Base-by-base conservation (phyloP, 768 basidiomycete genomes). In the Cystofilobasidium macerans region DNA sequence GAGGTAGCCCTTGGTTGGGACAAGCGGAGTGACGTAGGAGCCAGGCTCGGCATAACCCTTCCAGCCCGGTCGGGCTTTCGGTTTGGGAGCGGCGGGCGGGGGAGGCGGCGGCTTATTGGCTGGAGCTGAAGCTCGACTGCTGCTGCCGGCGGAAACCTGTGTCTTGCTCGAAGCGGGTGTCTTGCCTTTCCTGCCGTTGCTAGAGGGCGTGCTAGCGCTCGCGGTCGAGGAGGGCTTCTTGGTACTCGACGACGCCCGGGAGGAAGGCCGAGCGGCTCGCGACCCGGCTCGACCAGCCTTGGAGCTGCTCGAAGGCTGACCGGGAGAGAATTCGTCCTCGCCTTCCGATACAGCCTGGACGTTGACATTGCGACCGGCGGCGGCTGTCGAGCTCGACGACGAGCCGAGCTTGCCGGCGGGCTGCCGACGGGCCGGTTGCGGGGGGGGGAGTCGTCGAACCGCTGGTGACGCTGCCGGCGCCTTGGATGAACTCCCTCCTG, bases 1-100 rank as follows among this genome's bases (percentile, higher is more conserved):
- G 28, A 30, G 26, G 43, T 60, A 60, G 26, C 38, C 58, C 58
- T 60, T 36, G 28, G 58, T 16, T 22, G 58, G 51, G 18, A 5
- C 28, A 6, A n/a, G 38, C 9, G 28, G 35, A n/a, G 8, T 14
- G 18, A 60, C 20, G 38, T 38, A n/a, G 38, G 42, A 26, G 24
- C 36, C 43, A 11, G 51, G 51, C 26, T 22, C 51, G 5, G 30
- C 51, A 30, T 54, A 54, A 14, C 51, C 51, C 30, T 54, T 54
- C 51, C 51, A 54, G 6, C 51, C 51, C 3, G 51, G 51, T 20
- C 14, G 26, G 9, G 28, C 51, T 16, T 54, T 54, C 14, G 26
- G 22, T 9, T 24, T 22, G 22, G 45, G 45, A 3, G 24, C 20
- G 6, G 45, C 45, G 14, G 45, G 45, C 45, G 22, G 22, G 22